Conservation (phyloP, 2,329 filamentous ascomycete species). For the Phialophora tarda region DNA sequence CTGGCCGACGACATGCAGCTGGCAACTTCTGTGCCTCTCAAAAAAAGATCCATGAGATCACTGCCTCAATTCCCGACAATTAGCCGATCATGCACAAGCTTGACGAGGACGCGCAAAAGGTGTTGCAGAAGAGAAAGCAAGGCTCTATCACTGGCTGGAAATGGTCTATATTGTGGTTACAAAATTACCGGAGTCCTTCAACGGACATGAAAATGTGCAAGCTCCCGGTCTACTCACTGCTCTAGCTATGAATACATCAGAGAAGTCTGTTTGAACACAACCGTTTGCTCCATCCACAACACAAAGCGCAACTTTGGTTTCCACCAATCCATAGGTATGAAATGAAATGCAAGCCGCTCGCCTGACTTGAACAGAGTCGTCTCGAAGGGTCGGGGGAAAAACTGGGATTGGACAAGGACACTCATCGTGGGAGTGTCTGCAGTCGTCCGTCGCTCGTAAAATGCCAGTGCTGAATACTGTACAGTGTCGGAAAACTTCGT, state of each 20-base stretch:
- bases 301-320: slow-evolving; percentile 16
- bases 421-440: slow-evolving; percentile 29
- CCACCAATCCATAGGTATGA: not conserved
- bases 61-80: slow-evolving; percentile 1
- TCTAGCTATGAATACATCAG: slow-evolving; percentile 19
- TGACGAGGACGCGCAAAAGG: not conserved
- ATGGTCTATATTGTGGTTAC: slow-evolving; percentile 15
- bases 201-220: not conserved
- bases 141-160: slow-evolving; percentile 9
- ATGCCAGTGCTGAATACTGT: slow-evolving; percentile 30
- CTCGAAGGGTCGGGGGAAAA: slow-evolving; percentile 7
- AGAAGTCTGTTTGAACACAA: slow-evolving; percentile 7
- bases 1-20: not conserved
- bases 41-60: not conserved
- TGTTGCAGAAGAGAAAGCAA: slow-evolving; percentile 1
- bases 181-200: not conserved
- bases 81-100: not conserved
- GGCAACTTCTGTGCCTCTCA: not conserved
- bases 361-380: slow-evolving; percentile 7
- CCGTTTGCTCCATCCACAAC: slow-evolving; percentile 13
- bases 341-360: slow-evolving; percentile 14
- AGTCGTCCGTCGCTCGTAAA: slow-evolving; percentile 32
- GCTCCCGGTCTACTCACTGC: not conserved
- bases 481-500: slow-evolving; percentile 29
- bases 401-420: slow-evolving; percentile 19